Conservation (phyloP, 2,329 filamentous ascomycete species). For the Monosporascus sp. region DNA sequence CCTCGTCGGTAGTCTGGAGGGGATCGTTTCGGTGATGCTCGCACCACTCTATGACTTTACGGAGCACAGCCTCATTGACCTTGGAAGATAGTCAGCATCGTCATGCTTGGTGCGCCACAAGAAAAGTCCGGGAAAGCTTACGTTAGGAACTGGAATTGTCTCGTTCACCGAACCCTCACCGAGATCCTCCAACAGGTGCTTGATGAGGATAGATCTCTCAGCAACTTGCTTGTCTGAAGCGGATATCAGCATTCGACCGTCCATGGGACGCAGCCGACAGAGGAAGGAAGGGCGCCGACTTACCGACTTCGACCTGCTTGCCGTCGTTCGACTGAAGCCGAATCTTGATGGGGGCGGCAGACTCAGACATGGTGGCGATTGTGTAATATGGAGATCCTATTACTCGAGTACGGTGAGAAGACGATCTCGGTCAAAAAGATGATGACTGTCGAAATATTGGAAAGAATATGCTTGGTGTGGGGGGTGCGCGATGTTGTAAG, state of each 20-base stretch:
- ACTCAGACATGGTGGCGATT: constrained; percentile 15
- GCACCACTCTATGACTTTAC: constrained; percentile 98
- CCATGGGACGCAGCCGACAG: not conserved
- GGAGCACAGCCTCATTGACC: constrained; percentile 89
- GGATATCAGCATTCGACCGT: constrained; percentile 8
- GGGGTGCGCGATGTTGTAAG: not conserved
- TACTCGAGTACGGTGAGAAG: not conserved
- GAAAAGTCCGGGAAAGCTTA: constrained; percentile 31
- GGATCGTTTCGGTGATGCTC: constrained; percentile 90
- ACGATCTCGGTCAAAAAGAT: not conserved
- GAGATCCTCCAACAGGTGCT: constrained; percentile 96
- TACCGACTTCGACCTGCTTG: constrained; percentile 19
- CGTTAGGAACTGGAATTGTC: constrained; percentile 84
- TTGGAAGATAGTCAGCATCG: constrained; percentile 26
- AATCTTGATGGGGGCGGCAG: constrained; percentile 11
- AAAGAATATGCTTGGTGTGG: not conserved
- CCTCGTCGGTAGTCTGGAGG: constrained; percentile 74
- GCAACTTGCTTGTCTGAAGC: constrained; percentile 70
- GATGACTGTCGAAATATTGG: not conserved
- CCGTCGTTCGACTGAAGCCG: constrained; percentile 19
- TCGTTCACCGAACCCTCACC: constrained; percentile 60
- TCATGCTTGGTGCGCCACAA: constrained; percentile 1
- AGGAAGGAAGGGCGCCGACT: constrained; percentile 3
- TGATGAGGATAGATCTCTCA: constrained; percentile 90
- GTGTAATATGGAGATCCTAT: not conserved